Conservation (phyloP, 371 early-diverging fungal genomes). For the Apophysomyces sp. region DNA sequence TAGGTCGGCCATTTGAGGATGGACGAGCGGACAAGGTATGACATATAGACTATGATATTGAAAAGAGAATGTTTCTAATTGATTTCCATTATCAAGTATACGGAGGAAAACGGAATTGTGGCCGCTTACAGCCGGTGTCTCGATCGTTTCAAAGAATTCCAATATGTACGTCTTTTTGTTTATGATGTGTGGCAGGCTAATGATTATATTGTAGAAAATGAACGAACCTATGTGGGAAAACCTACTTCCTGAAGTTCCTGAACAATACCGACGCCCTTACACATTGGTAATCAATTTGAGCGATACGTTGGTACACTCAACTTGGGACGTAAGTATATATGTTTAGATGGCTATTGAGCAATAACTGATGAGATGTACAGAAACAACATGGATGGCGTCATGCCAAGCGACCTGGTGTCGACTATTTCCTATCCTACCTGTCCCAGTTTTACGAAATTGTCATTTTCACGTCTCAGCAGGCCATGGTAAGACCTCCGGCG, state of each 20-base stretch:
- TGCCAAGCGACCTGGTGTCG: conserved; percentile 90
- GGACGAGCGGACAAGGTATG: conserved; percentile 34
- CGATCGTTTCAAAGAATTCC: conserved; percentile 44
- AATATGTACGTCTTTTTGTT: conserved; percentile 29
- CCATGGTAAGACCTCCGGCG: conserved; percentile 36
- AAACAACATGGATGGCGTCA: conserved; percentile 88
- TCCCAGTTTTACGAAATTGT: conserved; percentile 90
- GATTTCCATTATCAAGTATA: conserved; percentile 29
- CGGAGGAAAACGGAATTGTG: conserved; percentile 25
- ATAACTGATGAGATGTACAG: conserved; percentile 25
- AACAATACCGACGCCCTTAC: conserved; percentile 73
- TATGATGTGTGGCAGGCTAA: neutral
- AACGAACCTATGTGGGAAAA: conserved; percentile 71
- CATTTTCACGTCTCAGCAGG: conserved; percentile 81
- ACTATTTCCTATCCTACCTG: conserved; percentile 87
- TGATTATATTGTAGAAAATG: conserved; percentile 16
- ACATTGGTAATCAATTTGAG: conserved; percentile 91
- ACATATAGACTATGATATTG: neutral
- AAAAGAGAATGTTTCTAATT: neutral
- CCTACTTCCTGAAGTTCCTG: conserved; percentile 83
- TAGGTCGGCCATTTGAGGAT: conserved; percentile 36
- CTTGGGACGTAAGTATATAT: conserved; percentile 76
- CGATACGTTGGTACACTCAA: conserved; percentile 84
- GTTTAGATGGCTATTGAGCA: neutral
- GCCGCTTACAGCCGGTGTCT: conserved; percentile 43